phyloP scores from a whole-genome alignment of 495 filamentous ascomycete genomes.

The Aspergillus diversus region DNA sequence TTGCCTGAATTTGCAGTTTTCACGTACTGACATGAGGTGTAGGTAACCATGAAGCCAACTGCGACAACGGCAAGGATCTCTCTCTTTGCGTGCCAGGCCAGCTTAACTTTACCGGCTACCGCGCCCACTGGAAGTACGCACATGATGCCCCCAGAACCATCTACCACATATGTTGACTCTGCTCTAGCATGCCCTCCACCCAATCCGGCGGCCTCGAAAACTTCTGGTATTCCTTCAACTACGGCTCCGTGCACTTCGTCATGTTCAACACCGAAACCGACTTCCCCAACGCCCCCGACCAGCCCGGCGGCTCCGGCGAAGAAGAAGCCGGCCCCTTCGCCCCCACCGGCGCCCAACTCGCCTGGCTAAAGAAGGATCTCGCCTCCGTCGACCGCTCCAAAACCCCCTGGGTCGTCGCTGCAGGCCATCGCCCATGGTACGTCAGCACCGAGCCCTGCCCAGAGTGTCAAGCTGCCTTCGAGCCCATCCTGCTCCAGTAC shows the following conservation, averaged over 20 bases:
- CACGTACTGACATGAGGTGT: background rate
- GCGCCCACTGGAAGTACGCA: background rate
- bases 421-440: background rate
- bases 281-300: background rate
- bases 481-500: background rate
- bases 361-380: background rate
- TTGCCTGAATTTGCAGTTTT: background rate
- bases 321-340: background rate
- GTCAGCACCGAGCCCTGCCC: background rate
- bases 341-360: background rate
- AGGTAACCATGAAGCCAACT: background rate
- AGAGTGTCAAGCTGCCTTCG: background rate
- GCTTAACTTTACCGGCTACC: background rate
- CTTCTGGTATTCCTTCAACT: conserved; percentile 64
- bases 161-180: conserved; percentile 36
- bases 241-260: conserved; percentile 55
- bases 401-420: background rate
- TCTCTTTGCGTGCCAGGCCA: background rate
- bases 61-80: background rate
- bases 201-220: conserved; percentile 52
- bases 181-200: conserved; percentile 53
- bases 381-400: background rate
- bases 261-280: conserved; percentile 52
- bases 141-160: background rate
- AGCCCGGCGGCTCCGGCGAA: background rate